Conservation (phyloP, 371 early-diverging fungal genomes). For the Haplosporangium sp. region DNA sequence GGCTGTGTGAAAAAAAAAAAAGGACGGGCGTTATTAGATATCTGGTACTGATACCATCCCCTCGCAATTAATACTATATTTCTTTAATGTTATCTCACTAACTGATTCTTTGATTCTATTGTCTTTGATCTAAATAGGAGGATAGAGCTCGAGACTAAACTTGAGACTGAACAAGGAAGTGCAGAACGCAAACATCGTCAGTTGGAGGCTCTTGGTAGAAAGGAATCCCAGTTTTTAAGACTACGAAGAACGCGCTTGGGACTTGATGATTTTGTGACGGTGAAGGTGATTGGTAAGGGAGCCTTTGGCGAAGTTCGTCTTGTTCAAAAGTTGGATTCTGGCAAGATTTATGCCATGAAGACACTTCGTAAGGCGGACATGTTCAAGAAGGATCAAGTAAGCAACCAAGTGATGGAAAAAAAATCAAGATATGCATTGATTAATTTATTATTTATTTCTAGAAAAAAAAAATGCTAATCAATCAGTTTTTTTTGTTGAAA, state of each 20-base stretch:
- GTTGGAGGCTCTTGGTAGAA: constrained; percentile 81
- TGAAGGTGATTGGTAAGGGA: constrained; percentile 99
- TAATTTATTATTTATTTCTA: too few species aligned
- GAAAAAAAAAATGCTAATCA: too few species aligned
- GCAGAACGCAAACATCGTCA: constrained; percentile 91
- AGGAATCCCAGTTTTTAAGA: constrained; percentile 94
- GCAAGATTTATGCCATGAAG: constrained; percentile 99
- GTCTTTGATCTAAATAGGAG: constrained; percentile 62
- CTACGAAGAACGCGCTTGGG: constrained; percentile 92
- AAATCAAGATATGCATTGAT: too few species aligned
- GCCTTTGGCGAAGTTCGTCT: constrained; percentile 99
- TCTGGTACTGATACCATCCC: too few species aligned
- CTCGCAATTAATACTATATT: too few species aligned
- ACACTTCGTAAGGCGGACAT: constrained; percentile 95
- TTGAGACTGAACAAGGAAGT: constrained; percentile 81
- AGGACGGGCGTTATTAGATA: neutral
- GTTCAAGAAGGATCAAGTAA: constrained; percentile 96
- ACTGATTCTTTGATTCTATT: neutral
- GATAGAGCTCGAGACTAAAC: constrained; percentile 81
- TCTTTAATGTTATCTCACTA: neutral
- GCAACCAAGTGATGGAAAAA: too few species aligned
- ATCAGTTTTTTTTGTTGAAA: neutral
- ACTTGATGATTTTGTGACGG: constrained; percentile 94
- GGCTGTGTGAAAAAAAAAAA: neutral
- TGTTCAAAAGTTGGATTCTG: constrained; percentile 95